Evolutionary conservation across 2,329 filamentous ascomycete species (phyloP).

Genomic region (Amauroascus niger): DNA sequence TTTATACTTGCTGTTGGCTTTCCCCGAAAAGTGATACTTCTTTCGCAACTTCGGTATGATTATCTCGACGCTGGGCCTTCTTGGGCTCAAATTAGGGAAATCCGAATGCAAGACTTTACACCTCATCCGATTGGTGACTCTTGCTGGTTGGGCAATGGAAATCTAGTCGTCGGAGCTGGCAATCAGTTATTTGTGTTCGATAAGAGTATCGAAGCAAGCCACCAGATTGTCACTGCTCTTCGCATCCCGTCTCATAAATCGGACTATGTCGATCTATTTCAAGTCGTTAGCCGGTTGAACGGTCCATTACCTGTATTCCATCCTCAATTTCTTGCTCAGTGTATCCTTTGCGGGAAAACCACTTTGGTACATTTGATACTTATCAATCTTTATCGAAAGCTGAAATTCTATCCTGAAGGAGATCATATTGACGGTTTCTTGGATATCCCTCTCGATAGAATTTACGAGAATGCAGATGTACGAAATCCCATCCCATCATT

Average conservation of each 20-base stretch:
- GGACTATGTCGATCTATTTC: slow-evolving; percentile 60
- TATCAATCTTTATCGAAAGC: slow-evolving; percentile 58
- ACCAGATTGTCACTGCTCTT: slow-evolving; percentile 50
- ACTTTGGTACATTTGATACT: slow-evolving; percentile 62
- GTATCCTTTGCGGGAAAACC: slow-evolving; percentile 70
- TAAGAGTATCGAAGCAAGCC: slow-evolving; percentile 57
- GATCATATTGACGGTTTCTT: slow-evolving; percentile 72
- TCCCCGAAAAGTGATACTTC: slow-evolving; percentile 68
- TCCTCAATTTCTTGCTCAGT: slow-evolving; percentile 80
- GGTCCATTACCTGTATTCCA: slow-evolving; percentile 84
- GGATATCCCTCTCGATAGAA: slow-evolving; percentile 45
- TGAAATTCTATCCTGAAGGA: slow-evolving; percentile 76
- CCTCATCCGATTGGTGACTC: slow-evolving; percentile 89
- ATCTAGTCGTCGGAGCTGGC: slow-evolving; percentile 77
- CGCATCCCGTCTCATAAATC: slow-evolving; percentile 40
- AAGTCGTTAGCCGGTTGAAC: slow-evolving; percentile 73
- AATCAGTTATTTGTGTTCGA: slow-evolving; percentile 85
- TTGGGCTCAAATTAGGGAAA: slow-evolving; percentile 76
- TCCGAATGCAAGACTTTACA: slow-evolving; percentile 69
- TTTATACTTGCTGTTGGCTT: slow-evolving; percentile 90
- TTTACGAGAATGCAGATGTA: slow-evolving; percentile 41
- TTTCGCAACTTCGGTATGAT: slow-evolving; percentile 83
- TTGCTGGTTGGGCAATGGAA: slow-evolving; percentile 77
- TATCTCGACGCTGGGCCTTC: slow-evolving; percentile 82
- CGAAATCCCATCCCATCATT: slow-evolving; percentile 12